Conservation (phyloP, 2,329 filamentous ascomycete species). For the Hymenoscyphus occultus region DNA sequence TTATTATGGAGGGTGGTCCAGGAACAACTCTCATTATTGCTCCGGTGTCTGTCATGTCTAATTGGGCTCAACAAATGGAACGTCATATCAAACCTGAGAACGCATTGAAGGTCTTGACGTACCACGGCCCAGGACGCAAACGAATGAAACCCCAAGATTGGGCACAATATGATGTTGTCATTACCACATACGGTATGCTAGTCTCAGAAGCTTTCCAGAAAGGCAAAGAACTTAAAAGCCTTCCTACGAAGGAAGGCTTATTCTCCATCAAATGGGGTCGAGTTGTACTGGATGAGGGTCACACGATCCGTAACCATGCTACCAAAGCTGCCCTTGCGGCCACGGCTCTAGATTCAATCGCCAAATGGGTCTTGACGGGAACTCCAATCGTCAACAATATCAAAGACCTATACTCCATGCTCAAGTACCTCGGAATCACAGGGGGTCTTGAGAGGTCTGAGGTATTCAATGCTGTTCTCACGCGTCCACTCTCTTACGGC, state of each 20-base stretch:
- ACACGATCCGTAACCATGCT: constrained; percentile 73
- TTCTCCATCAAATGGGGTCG: constrained; percentile 72
- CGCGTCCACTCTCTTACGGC: constrained; percentile 61
- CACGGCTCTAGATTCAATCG: constrained; percentile 62
- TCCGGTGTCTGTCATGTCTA: constrained; percentile 84
- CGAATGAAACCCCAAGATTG: constrained; percentile 55
- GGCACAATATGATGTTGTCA: constrained; percentile 67
- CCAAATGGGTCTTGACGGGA: constrained; percentile 76
- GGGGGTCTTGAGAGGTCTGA: constrained; percentile 71
- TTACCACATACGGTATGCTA: constrained; percentile 81
- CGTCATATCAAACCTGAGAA: constrained; percentile 66
- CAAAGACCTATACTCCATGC: constrained; percentile 75
- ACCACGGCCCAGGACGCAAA: constrained; percentile 65
- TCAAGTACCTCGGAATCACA: constrained; percentile 72
- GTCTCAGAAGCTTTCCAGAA: constrained; percentile 58
- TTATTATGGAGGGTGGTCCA: constrained; percentile 58
- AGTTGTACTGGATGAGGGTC: constrained; percentile 79
- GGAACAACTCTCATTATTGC: constrained; percentile 76
- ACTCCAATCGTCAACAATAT: constrained; percentile 83
- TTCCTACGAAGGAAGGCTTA: constrained; percentile 46
- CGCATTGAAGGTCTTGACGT: constrained; percentile 65
- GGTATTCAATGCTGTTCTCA: constrained; percentile 71
- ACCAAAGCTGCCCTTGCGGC: constrained; percentile 71
- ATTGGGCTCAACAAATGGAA: constrained; percentile 79
- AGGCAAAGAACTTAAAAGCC: constrained; percentile 43